These are phyloP conservation scores for Verticillium nonalfalfae DNA, from an alignment of 2,329 filamentous ascomycete genomes.

Conservation along the genomic window DNA sequence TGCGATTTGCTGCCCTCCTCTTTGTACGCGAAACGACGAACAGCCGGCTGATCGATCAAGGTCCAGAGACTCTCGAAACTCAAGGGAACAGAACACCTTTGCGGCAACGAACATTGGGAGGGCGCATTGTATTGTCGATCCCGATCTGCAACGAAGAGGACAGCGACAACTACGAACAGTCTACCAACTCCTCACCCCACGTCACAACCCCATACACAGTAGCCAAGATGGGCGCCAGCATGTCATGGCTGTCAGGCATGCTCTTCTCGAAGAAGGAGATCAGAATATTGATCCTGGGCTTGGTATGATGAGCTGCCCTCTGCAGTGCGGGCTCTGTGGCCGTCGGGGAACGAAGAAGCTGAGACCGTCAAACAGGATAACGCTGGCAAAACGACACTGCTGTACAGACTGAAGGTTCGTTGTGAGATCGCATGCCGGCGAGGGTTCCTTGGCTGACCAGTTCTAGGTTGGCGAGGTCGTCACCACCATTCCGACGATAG, in stretches of 20 bases:
- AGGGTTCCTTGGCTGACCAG: conserved; percentile 1
- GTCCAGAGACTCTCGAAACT: neutral
- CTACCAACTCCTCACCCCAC: neutral
- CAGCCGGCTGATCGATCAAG: neutral
- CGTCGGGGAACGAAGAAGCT: neutral
- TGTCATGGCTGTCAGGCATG: conserved; percentile 66
- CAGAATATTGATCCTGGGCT: conserved; percentile 85
- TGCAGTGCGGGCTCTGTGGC: neutral
- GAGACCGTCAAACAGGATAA: conserved; percentile 62
- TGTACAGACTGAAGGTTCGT: conserved; percentile 87
- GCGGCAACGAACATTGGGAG: neutral
- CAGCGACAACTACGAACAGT: neutral
- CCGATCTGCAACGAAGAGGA: neutral
- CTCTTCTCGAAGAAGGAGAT: conserved; percentile 97
- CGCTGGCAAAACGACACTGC: conserved; percentile 92
- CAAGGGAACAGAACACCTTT: neutral
- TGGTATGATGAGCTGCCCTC: conserved; percentile 58
- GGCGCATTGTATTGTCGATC: neutral
- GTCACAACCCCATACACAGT: neutral
- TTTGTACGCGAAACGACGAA: neutral
- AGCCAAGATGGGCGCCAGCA: conserved; percentile 53
- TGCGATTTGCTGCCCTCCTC: neutral
- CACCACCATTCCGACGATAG: conserved; percentile 97
- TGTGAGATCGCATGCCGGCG: neutral
- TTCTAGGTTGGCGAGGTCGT: conserved; percentile 92